A percentile compares a stretch with the other conserved stretches of the same genome.
Evolutionary conservation across 306 rosid species (phyloP).

Genomic region (Rosa rugosa): DNA sequence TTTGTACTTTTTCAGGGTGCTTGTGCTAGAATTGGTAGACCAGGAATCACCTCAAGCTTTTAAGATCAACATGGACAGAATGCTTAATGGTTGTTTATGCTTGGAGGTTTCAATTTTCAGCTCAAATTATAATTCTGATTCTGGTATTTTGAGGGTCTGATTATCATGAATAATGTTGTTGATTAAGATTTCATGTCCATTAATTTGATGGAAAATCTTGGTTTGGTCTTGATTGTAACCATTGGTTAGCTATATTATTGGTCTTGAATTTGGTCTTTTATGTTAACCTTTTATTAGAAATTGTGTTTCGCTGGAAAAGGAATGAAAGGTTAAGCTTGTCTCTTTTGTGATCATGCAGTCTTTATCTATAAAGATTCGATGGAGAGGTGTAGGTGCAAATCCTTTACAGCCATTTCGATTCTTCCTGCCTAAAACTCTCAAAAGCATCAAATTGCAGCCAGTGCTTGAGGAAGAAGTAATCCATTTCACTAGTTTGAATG

Average conservation of each 20-base stretch:
- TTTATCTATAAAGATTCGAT: constrained; percentile 32
- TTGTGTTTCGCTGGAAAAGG: neutral
- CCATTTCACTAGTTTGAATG: neutral
- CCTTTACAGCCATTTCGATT: constrained; percentile 2
- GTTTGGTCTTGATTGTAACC: neutral
- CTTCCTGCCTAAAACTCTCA: constrained; percentile 27
- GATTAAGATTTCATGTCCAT: no score
- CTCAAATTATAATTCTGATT: neutral
- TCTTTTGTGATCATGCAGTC: constrained; percentile 16
- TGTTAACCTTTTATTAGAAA: neutral
- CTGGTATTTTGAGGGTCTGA: neutral
- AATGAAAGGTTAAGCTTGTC: neutral
- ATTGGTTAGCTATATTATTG: neutral
- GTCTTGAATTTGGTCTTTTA: neutral
- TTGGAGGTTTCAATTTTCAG: constrained; percentile 21
- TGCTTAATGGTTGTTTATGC: constrained; percentile 25
- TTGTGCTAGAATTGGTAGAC: constrained; percentile 31
- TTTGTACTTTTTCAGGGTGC: constrained; percentile 17
- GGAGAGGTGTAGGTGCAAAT: constrained; percentile 20
- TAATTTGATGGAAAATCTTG: no score
- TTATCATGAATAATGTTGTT: neutral
- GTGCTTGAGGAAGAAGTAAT: constrained; percentile 21
- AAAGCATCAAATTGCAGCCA: constrained; percentile 31
- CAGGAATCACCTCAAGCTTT: constrained; percentile 14
- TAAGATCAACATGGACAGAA: constrained; percentile 13